Conservation (phyloP, 2,329 filamentous ascomycete species). For the Cryphonectria nitschkei region DNA sequence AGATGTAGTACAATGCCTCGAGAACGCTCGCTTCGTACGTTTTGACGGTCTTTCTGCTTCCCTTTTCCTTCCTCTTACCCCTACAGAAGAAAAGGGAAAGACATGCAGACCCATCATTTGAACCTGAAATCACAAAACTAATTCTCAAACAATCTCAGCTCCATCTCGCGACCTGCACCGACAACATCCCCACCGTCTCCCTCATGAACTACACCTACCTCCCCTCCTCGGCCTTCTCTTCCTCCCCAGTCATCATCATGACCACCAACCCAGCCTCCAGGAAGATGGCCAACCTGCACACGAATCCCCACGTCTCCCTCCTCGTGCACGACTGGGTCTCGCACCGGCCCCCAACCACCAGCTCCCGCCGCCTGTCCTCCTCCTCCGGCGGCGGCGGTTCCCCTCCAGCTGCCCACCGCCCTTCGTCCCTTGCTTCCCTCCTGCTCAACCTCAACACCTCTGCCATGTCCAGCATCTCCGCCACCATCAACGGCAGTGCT, state of each 20-base stretch:
- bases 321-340: slow-evolving; percentile 98
- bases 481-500: slow-evolving; percentile 90
- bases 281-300: slow-evolving; percentile 79
- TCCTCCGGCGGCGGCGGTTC: slow-evolving; percentile 58
- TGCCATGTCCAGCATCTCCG: slow-evolving; percentile 84
- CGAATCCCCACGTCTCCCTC: slow-evolving; percentile 86
- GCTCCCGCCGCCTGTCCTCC: slow-evolving; percentile 50
- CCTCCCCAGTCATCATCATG: slow-evolving; percentile 88
- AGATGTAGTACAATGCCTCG: slow-evolving; percentile 87
- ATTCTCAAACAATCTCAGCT: slow-evolving; percentile 60
- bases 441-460: slow-evolving; percentile 91
- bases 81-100: not conserved
- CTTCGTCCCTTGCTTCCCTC: slow-evolving; percentile 78
- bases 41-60: slow-evolving; percentile 27
- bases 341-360: slow-evolving; percentile 80
- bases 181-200: slow-evolving; percentile 85
- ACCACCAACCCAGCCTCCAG: slow-evolving; percentile 81
- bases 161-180: slow-evolving; percentile 87
- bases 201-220: slow-evolving; percentile 99
- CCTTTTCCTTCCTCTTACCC: slow-evolving; percentile 19
- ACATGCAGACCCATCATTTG: no score
- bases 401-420: slow-evolving; percentile 43
- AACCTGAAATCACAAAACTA: not conserved
- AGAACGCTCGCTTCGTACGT: slow-evolving; percentile 91
- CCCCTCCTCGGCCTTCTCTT: slow-evolving; percentile 62